Percentiles rank a stretch among this genome's conserved stretches.
Evolutionary conservation across 805 yeast genomes (phyloP).

Genomic region (Spathaspora sp.): DNA sequence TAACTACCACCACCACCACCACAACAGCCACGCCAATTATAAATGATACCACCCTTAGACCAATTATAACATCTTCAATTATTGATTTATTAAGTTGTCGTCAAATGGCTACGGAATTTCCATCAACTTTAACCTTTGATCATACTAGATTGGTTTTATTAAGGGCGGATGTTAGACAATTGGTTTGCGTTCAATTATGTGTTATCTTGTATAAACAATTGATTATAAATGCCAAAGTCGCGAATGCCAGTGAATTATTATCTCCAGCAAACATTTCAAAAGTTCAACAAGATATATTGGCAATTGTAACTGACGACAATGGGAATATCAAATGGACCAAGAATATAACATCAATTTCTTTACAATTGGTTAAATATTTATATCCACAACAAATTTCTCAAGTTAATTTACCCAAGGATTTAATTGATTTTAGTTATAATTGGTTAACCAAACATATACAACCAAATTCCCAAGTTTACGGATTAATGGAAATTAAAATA

Average conservation of each 20-base stretch:
- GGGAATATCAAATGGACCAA: constrained; percentile 91
- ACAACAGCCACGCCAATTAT: neutral
- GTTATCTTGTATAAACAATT: constrained; percentile 69
- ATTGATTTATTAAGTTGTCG: constrained; percentile 70
- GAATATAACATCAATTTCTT: constrained; percentile 66
- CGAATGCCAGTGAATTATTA: constrained; percentile 11
- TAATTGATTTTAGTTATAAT: constrained; percentile 60
- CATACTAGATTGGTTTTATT: constrained; percentile 72
- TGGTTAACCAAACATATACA: constrained; percentile 87
- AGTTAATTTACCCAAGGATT: constrained; percentile 26
- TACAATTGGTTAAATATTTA: constrained; percentile 55
- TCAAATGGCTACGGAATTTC: constrained; percentile 78
- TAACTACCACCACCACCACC: too few relatives aligned
- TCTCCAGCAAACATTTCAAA: constrained; percentile 36
- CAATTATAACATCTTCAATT: constrained; percentile 48
- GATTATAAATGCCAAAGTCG: constrained; percentile 24
- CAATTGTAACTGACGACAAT: constrained; percentile 78
- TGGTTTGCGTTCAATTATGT: constrained; percentile 77
- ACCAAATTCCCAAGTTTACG: constrained; percentile 74
- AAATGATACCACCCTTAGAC: constrained; percentile 20
- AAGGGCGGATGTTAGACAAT: constrained; percentile 82
- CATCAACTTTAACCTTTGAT: constrained; percentile 80
- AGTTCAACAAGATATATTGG: constrained; percentile 68
- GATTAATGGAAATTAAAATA: constrained; percentile 65
- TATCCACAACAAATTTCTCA: constrained; percentile 6